phyloP scores from a whole-genome alignment of 2,329 filamentous ascomycete genomes.

The Calonectria pseudoreteaudii region DNA sequence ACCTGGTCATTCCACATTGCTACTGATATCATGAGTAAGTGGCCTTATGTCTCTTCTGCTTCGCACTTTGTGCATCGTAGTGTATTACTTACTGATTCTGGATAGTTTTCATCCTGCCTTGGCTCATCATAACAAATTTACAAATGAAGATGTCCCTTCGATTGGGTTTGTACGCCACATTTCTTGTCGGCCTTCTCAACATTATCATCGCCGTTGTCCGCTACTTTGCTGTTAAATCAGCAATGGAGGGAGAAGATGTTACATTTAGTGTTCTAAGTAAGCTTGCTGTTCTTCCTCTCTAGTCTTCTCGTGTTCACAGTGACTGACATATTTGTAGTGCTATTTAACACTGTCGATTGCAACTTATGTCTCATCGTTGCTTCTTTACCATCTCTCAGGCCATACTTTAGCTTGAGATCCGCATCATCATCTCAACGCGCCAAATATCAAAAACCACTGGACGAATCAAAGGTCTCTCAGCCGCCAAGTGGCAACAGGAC shows the following conservation, averaged over 20 bases:
- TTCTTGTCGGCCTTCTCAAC: slow-evolving; percentile 33
- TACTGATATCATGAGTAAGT: neutral
- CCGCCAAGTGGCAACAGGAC: neutral
- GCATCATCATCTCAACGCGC: neutral
- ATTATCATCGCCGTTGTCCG: slow-evolving; percentile 36
- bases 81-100: neutral
- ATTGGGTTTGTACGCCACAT: slow-evolving; percentile 19
- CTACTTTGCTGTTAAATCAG: slow-evolving; percentile 29
- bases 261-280: slow-evolving; percentile 34
- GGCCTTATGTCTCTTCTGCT: neutral
- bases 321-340: slow-evolving; percentile 3
- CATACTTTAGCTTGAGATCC: slow-evolving; percentile 27
- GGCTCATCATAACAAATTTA: neutral
- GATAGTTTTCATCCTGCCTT: neutral
- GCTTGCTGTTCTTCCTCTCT: neutral
- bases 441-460: neutral
- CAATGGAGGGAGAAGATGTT: slow-evolving; percentile 4
- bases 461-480: neutral
- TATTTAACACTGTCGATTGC: slow-evolving; percentile 35
- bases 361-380: slow-evolving; percentile 36
- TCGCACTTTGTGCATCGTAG: no score
- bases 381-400: slow-evolving; percentile 35
- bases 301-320: neutral
- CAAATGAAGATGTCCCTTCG: neutral
- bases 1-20: neutral